Percentiles rank a stretch among this genome's conserved stretches.
These are phyloP conservation scores for Cutaneotrichosporon sp. DNA, from an alignment of 1,284 basidiomycete genomes.

Conservation along the genomic window DNA sequence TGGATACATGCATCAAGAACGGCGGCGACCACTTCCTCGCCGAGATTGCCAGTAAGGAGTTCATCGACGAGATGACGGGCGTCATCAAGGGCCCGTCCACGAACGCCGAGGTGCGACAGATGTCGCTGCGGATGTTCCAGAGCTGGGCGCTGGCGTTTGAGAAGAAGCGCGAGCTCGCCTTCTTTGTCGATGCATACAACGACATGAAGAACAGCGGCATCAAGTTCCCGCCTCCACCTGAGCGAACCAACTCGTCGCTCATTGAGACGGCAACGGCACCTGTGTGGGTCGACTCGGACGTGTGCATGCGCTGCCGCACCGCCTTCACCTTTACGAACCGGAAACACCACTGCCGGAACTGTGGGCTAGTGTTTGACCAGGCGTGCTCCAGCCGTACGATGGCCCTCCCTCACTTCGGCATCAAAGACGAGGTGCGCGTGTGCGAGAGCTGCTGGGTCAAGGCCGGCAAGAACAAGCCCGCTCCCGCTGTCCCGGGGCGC, in stretches of 20 bases:
- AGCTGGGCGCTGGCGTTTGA: slow-evolving; percentile 92
- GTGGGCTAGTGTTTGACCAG: slow-evolving; percentile 95
- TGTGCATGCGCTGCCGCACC: slow-evolving; percentile 90
- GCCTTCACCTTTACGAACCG: slow-evolving; percentile 94
- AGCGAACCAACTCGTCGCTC: slow-evolving; percentile 39
- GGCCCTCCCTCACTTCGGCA: slow-evolving; percentile 90
- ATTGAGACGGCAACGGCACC: slow-evolving; percentile 61
- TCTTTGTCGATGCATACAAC: slow-evolving; percentile 77
- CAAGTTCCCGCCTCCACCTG: slow-evolving; percentile 51
- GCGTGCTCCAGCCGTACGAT: slow-evolving; percentile 84
- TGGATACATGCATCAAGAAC: slow-evolving; percentile 96
- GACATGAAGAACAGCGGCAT: slow-evolving; percentile 72
- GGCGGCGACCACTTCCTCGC: slow-evolving; percentile 88
- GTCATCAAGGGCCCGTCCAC: slow-evolving; percentile 53
- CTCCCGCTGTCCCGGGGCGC: slow-evolving; percentile 43
- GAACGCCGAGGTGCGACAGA: slow-evolving; percentile 81
- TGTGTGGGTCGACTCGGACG: slow-evolving; percentile 94
- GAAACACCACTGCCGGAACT: slow-evolving; percentile 98
- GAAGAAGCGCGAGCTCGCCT: slow-evolving; percentile 71
- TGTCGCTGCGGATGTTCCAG: slow-evolving; percentile 78
- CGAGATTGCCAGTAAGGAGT: slow-evolving; percentile 83
- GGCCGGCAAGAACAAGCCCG: slow-evolving; percentile 55
- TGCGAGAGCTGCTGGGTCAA: slow-evolving; percentile 88
- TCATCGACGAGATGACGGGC: slow-evolving; percentile 72
- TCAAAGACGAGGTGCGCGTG: slow-evolving; percentile 88